Evolutionary conservation across 2,329 filamentous ascomycete genomes (phyloP).

Genomic region (Apiospora koreana): DNA sequence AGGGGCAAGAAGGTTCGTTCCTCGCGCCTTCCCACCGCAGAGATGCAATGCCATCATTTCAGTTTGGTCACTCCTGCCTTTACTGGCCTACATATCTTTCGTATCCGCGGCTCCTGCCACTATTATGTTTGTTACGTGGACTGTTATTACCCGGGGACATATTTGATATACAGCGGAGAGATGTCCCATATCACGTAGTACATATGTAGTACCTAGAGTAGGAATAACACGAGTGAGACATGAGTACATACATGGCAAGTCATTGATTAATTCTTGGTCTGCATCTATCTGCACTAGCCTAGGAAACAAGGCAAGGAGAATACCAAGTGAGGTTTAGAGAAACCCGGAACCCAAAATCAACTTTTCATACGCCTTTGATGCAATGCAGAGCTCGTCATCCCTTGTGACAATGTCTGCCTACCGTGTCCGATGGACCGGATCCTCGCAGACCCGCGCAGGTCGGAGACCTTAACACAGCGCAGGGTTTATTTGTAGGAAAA

Average conservation of each 20-base stretch:
- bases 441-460: slow-evolving; percentile 46
- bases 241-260: neutral
- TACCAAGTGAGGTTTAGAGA: slow-evolving; percentile 22
- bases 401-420: slow-evolving; percentile 42
- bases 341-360: slow-evolving; percentile 29
- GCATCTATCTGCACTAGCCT: slow-evolving; percentile 20
- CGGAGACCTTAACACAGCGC: slow-evolving; percentile 46
- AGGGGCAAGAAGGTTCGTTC: neutral
- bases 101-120: neutral
- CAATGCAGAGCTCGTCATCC: slow-evolving; percentile 55
- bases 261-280: slow-evolving; percentile 8
- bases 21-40: neutral
- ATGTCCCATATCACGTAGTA: too few relatives aligned
- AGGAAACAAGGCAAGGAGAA: slow-evolving; percentile 17
- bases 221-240: neutral
- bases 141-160: too few relatives aligned
- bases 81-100: neutral
- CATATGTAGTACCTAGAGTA: neutral
- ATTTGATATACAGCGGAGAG: too few relatives aligned
- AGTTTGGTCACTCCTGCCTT: neutral
- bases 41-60: neutral
- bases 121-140: neutral
- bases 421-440: slow-evolving; percentile 36
- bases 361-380: slow-evolving; percentile 51
- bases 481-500: slow-evolving; percentile 18